phyloP scores from a whole-genome alignment of 2,329 filamentous ascomycete genomes.

The Neofusicoccum umdonicola region DNA sequence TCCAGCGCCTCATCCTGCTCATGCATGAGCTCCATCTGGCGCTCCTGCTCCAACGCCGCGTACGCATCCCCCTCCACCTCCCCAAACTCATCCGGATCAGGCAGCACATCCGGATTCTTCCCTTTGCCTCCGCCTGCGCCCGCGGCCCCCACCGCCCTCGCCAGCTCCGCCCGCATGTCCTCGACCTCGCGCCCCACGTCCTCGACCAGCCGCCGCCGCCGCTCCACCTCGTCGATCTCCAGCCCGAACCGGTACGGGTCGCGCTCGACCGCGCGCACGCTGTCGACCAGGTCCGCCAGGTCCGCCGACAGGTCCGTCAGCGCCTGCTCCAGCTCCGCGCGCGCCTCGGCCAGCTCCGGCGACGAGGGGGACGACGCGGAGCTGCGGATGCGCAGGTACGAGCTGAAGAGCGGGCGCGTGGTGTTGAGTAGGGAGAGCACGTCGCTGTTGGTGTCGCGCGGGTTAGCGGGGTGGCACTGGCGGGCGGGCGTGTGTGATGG shows the following conservation, averaged over 20 bases:
- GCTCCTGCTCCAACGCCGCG: constrained; percentile 65
- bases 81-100: constrained; percentile 37
- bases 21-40: constrained; percentile 87
- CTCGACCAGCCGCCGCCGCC: constrained; percentile 77
- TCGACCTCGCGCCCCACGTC: constrained; percentile 88
- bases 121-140: constrained; percentile 29
- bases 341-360: constrained; percentile 65
- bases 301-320: constrained; percentile 74
- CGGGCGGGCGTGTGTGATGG: not conserved
- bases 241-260: constrained; percentile 87
- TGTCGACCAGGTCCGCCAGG: constrained; percentile 81
- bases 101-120: constrained; percentile 37
- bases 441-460: constrained; percentile 58
- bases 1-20: constrained; percentile 94
- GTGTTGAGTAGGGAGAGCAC: constrained; percentile 78
- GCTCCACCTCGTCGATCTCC: constrained; percentile 74
- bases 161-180: constrained; percentile 81
- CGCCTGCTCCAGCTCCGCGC: constrained; percentile 74
- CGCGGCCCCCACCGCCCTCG: constrained; percentile 43
- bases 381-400: constrained; percentile 92
- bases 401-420: constrained; percentile 84
- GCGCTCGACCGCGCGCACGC: constrained; percentile 81
- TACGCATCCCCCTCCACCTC: constrained; percentile 23
- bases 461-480: not conserved
- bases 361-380: constrained; percentile 69